Conservation (phyloP, 805 yeast species). For the Pichia rugopelliculosa region DNA sequence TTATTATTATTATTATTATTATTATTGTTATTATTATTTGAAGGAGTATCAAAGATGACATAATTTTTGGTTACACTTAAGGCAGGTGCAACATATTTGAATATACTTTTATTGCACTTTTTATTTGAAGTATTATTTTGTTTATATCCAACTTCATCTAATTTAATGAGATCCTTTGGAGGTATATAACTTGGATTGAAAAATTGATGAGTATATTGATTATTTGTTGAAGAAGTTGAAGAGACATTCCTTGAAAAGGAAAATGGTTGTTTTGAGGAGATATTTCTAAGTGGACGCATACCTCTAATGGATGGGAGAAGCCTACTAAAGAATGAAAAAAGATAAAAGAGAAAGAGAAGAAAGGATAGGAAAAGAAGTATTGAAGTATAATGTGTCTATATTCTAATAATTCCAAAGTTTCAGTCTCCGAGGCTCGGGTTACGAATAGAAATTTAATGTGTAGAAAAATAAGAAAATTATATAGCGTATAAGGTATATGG, state of each 20-base stretch:
- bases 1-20: constrained; percentile 3
- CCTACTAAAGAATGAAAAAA: background rate
- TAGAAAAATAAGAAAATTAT: too few relatives aligned
- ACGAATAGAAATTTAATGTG: too few relatives aligned
- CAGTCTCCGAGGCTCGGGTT: too few relatives aligned
- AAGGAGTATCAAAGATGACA: constrained; percentile 23
- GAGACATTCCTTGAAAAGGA: constrained; percentile 15
- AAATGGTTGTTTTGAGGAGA: constrained; percentile 12
- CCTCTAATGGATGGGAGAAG: constrained; percentile 14
- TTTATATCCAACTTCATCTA: constrained; percentile 25
- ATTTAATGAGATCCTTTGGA: constrained; percentile 22
- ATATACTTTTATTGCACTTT: constrained; percentile 15
- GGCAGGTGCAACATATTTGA: constrained; percentile 21
- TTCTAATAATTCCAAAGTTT: too few relatives aligned
- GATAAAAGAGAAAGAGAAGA: background rate
- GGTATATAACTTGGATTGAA: constrained; percentile 30
- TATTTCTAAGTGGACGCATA: constrained; percentile 25
- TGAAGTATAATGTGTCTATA: too few relatives aligned
- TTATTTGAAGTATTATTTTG: constrained; percentile 10
- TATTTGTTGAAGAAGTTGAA: constrained; percentile 6
- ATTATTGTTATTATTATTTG: constrained; percentile 11
- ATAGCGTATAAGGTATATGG: too few relatives aligned
- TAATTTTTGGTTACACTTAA: constrained; percentile 25
- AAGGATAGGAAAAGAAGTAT: background rate
- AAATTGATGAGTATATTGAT: constrained; percentile 24